These are phyloP conservation scores for Vaccinium vitisidaea DNA, from an alignment of 148 eudicot genomes.

Conservation along the genomic window DNA sequence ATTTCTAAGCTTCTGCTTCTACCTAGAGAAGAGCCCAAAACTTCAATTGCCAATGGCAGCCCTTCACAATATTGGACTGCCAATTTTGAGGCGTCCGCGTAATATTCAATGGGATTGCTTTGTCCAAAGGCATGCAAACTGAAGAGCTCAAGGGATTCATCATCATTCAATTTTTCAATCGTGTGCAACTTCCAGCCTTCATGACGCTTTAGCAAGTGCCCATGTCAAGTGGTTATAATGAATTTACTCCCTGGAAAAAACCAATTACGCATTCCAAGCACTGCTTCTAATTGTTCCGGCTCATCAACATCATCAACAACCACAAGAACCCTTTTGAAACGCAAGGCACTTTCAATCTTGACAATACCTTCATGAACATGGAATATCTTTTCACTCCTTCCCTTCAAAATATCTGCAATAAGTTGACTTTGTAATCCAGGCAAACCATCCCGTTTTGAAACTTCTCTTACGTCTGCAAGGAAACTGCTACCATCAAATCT, in stretches of 20 bases:
- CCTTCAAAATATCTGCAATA: background rate
- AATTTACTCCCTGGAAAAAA: background rate
- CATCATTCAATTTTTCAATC: background rate
- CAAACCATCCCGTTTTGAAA: background rate
- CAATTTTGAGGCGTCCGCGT: background rate
- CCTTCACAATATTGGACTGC: background rate
- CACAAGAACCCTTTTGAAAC: background rate
- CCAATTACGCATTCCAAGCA: background rate
- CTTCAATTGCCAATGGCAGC: background rate
- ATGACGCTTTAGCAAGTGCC: background rate
- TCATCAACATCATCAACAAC: background rate
- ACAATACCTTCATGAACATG: background rate
- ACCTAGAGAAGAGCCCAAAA: background rate
- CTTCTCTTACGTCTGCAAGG: background rate
- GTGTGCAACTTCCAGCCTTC: background rate
- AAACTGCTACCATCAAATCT: background rate
- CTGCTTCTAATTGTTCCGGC: background rate
- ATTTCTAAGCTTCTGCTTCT: background rate
- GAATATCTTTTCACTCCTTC: background rate
- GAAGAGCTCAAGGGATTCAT: background rate
- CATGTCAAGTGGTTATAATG: background rate
- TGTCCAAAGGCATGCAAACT: background rate
- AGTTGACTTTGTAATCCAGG: background rate
- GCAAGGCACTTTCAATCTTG: background rate
- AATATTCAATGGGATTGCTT: background rate